phyloP scores from a whole-genome alignment of 2,329 filamentous ascomycete genomes.

The Westerdykella sp. region DNA sequence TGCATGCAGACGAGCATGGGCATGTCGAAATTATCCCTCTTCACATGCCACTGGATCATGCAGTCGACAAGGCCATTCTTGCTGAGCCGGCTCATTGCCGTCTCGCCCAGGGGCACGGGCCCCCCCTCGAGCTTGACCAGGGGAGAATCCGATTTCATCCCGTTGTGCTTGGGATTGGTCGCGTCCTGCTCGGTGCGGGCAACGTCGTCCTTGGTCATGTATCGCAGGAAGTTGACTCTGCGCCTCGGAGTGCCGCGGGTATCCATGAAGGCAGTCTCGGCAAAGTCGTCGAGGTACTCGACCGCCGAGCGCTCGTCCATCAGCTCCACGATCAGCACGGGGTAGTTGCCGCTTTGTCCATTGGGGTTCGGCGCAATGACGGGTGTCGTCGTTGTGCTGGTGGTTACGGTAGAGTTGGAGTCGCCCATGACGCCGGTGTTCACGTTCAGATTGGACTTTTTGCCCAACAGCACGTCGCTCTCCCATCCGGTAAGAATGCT shows the following conservation, averaged over 20 bases:
- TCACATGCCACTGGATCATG: slow-evolving; percentile 95
- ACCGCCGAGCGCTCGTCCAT: slow-evolving; percentile 90
- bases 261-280: slow-evolving; percentile 85
- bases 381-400: slow-evolving; percentile 41
- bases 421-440: slow-evolving; percentile 57
- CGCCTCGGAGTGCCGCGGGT: slow-evolving; percentile 78
- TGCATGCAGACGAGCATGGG: slow-evolving; percentile 98
- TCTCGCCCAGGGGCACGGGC: slow-evolving; percentile 51
- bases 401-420: slow-evolving; percentile 35
- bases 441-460: slow-evolving; percentile 79
- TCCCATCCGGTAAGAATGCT: slow-evolving; percentile 93
- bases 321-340: slow-evolving; percentile 86
- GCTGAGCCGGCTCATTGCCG: slow-evolving; percentile 73
- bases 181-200: slow-evolving; percentile 23
- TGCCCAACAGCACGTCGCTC: slow-evolving; percentile 80
- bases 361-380: slow-evolving; percentile 24
- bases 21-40: slow-evolving; percentile 95
- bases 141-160: slow-evolving; percentile 20
- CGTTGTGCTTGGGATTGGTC: slow-evolving; percentile 13
- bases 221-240: slow-evolving; percentile 82
- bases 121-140: slow-evolving; percentile 27
- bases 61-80: slow-evolving; percentile 90
- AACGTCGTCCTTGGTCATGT: slow-evolving; percentile 51
- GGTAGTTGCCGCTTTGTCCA: slow-evolving; percentile 47
- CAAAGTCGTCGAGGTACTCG: slow-evolving; percentile 94